Evolutionary conservation across 495 filamentous ascomycete species (phyloP), one percentile per base, ranked within the genome.

Genomic region (Halenospora varia): DNA sequence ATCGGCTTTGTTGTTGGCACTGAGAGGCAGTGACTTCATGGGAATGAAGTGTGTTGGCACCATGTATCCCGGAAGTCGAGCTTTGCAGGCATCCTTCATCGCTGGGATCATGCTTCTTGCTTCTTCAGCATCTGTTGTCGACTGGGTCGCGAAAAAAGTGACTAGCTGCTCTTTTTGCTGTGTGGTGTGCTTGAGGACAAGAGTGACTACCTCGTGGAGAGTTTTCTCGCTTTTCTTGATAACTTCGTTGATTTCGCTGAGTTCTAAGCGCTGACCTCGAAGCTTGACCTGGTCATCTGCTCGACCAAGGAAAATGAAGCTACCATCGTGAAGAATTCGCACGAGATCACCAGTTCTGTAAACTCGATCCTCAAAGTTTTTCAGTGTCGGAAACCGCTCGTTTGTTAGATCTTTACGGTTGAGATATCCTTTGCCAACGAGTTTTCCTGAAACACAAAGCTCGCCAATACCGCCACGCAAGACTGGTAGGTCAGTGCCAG

Each of bases 401-500:
- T 67, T 46, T 0, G 87, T 89, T 23, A 90, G 73, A 25, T 90
- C 82, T 2, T 82, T 77, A 2, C 90, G 79, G 42, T 92, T 92
- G 40, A 94, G 75, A 62, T 97, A 97, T 0, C 92, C 92, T 62
- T 87, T 90, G 6, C 87, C 92, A 26, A 97, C 90, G 3, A 97
- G 76, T 56, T 85, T 87, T 0, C 92, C 92, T 3, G 87, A 88
- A 25, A 96, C 84, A 63, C 90, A 96, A 3, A 97, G 81, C 66
- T 97, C 92, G 19, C 92, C 92, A 26, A 93, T 76, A 8, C 81
- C 86, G 4, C 92, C 92, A n/a, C 84, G 78, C 4, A 92, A 70
- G 8, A 92, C 88, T 1, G 88, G 86, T 2, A 69, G 67, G n/a
- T 85, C 77, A 0, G 87, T 85, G 0, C 80, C 82, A 2, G 84